These are phyloP conservation scores for Paraconiothyrium sp. DNA, from an alignment of 2,329 filamentous ascomycete genomes.

Conservation along the genomic window DNA sequence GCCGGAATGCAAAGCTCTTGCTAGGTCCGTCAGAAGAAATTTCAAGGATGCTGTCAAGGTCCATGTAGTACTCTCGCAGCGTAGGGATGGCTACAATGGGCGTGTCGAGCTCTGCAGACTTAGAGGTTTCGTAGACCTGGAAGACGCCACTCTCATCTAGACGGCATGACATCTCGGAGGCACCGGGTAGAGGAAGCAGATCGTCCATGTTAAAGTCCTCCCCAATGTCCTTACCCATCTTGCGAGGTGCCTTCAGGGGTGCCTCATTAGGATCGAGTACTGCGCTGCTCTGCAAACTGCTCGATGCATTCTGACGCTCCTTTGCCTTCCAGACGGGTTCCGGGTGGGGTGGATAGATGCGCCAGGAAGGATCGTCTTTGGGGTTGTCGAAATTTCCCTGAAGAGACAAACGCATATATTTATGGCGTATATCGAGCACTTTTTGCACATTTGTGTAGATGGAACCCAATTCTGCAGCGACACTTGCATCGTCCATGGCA, in stretches of 20 bases:
- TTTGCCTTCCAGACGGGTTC: constrained; percentile 84
- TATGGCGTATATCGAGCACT: constrained; percentile 86
- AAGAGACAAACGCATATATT: constrained; percentile 85
- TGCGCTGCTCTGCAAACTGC: constrained; percentile 51
- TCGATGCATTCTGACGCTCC: constrained; percentile 51
- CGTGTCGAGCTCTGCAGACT: constrained; percentile 67
- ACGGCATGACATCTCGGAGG: constrained; percentile 76
- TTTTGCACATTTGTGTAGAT: constrained; percentile 93
- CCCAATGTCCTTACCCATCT: constrained; percentile 88
- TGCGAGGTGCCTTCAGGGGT: constrained; percentile 67
- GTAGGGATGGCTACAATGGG: constrained; percentile 88
- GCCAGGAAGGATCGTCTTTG: constrained; percentile 83
- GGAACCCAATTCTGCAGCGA: constrained; percentile 82
- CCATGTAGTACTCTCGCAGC: constrained; percentile 94
- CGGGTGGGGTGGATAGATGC: constrained; percentile 89
- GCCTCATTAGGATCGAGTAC: constrained; percentile 43
- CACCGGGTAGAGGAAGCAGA: constrained; percentile 74
- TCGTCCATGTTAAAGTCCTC: constrained; percentile 90
- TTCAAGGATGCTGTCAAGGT: constrained; percentile 84
- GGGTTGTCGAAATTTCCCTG: constrained; percentile 88
- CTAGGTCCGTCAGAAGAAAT: constrained; percentile 95
- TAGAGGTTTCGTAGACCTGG: constrained; percentile 82
- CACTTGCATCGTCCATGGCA: constrained; percentile 77
- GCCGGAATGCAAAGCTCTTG: constrained; percentile 96
- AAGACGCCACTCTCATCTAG: constrained; percentile 88